Evolutionary conservation across 805 yeast genomes (phyloP).

Genomic region (Metschnikowia kunwiensis): DNA sequence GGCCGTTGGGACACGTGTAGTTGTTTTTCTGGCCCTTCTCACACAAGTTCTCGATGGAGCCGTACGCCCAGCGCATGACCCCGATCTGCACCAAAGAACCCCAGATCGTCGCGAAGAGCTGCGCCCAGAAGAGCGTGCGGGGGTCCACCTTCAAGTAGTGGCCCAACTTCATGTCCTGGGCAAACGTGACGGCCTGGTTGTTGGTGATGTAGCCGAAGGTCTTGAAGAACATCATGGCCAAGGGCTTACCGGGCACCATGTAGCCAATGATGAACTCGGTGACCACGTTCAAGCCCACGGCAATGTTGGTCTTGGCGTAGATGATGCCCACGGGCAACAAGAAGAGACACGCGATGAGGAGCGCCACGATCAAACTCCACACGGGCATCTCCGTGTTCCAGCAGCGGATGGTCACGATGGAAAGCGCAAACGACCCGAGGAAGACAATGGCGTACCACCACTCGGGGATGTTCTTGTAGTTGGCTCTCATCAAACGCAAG

Average conservation of each 20-base stretch:
- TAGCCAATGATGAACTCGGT: slow-evolving; percentile 43
- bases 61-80: slow-evolving; percentile 43
- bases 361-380: slow-evolving; percentile 39
- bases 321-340: slow-evolving; percentile 41
- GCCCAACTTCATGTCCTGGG: slow-evolving; percentile 47
- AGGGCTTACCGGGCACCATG: slow-evolving; percentile 47
- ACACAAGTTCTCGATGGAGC: slow-evolving; percentile 36
- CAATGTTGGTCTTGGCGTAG: slow-evolving; percentile 34
- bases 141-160: slow-evolving; percentile 44
- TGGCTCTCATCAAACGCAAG: slow-evolving; percentile 50
- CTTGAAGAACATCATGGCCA: slow-evolving; percentile 48
- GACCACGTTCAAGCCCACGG: slow-evolving; percentile 42
- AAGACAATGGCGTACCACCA: slow-evolving; percentile 41
- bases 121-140: slow-evolving; percentile 40
- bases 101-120: slow-evolving; percentile 43
- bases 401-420: slow-evolving; percentile 37
- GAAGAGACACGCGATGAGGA: slow-evolving; percentile 37
- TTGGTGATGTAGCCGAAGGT: slow-evolving; percentile 48
- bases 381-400: slow-evolving; percentile 45
- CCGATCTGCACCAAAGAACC: slow-evolving; percentile 38
- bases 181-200: slow-evolving; percentile 46
- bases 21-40: slow-evolving; percentile 23
- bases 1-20: slow-evolving; percentile 43
- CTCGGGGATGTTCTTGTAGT: slow-evolving; percentile 40
- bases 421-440: slow-evolving; percentile 31